Percentiles rank a stretch among this genome's conserved stretches.
These are phyloP conservation scores for Zoysia japonica DNA, from an alignment of 176 grass and related monocot species.

Conservation along the genomic window DNA sequence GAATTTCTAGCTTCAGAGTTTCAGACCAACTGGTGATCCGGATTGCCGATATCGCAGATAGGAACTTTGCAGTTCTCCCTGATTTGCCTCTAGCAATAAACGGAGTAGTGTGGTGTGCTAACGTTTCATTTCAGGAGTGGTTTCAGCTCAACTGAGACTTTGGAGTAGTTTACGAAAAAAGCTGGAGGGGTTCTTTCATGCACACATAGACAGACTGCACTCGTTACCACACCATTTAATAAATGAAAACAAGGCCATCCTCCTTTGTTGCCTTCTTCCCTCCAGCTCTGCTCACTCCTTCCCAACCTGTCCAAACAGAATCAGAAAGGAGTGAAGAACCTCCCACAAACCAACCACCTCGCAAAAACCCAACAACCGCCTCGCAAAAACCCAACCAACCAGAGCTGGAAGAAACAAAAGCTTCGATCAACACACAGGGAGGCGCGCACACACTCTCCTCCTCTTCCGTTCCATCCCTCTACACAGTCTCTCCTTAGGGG, in stretches of 20 bases:
- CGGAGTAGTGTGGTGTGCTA: too few relatives aligned
- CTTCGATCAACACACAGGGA: background rate
- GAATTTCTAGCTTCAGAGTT: too few relatives aligned
- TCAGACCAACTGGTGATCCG: too few relatives aligned
- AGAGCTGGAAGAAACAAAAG: background rate
- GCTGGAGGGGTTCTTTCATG: conserved; percentile 38
- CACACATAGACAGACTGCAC: conserved; percentile 12
- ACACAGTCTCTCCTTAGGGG: background rate
- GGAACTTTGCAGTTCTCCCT: too few relatives aligned
- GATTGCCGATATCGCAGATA: too few relatives aligned
- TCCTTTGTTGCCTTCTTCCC: conserved; percentile 20
- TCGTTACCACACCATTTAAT: conserved; percentile 35
- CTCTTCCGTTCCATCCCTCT: background rate
- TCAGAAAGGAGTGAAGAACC: background rate
- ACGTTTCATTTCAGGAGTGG: background rate
- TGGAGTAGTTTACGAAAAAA: conserved; percentile 38
- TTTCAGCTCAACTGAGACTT: background rate
- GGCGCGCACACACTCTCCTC: background rate
- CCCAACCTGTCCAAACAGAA: conserved; percentile 33
- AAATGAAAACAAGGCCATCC: conserved; percentile 42
- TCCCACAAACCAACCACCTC: background rate
- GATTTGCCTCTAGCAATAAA: too few relatives aligned
- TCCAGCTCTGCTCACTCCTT: conserved; percentile 7
- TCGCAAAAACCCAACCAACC: conserved; percentile 24
- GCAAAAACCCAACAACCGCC: background rate